Evolutionary conservation across 345 rosid species (phyloP), one percentile per base, ranked within the genome.

Genomic region (Psidium guajava): DNA sequence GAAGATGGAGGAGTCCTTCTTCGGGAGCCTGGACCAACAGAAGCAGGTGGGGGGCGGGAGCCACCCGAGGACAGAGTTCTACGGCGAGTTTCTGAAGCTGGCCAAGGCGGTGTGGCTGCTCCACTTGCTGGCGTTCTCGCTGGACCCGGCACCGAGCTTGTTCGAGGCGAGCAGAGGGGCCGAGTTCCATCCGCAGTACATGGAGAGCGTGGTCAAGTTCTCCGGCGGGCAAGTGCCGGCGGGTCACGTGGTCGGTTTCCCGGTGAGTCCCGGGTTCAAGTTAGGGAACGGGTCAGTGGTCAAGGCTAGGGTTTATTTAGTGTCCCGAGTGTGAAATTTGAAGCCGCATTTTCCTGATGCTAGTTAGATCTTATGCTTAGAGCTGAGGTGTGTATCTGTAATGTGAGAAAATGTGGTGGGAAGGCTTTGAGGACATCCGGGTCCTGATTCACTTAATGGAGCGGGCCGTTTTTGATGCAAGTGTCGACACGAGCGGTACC

Each of bases 1-100:
- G 54, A 97, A 95, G 84, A 96, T 96, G 99, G 99, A 97, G 84
- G 96, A 93, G 85, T 96, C 99, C 8, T 91, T 97, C 92, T 96
- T 97, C 25, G 98, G 99, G 2, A 92, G 94, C 86, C 83, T 92
- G 87, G 96, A 94, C 87, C 99, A 95, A 86, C 92, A 88, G 82
- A 92, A 86, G 85, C 90, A 89, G 88, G 96, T 95, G 7, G 42
- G 89, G 87, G 94, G 92, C 5, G 94, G 98, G n/a, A 92, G 85
- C 74, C 98, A 97, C 83, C 98, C 98, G 2, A 91, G 95, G 90
- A 94, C 92, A 86, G 95, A 93, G 91, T 97, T 96, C 87, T 97
- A 96, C 83, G 90, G 91, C 27, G 95, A 94, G 89, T 97, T 97
- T 88, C 88, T 95, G 89, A 92, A 92, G 85, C 82, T 97, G 86